phyloP scores from a whole-genome alignment of 768 basidiomycete genomes.

The Tylopilus vinaceipallidus region DNA sequence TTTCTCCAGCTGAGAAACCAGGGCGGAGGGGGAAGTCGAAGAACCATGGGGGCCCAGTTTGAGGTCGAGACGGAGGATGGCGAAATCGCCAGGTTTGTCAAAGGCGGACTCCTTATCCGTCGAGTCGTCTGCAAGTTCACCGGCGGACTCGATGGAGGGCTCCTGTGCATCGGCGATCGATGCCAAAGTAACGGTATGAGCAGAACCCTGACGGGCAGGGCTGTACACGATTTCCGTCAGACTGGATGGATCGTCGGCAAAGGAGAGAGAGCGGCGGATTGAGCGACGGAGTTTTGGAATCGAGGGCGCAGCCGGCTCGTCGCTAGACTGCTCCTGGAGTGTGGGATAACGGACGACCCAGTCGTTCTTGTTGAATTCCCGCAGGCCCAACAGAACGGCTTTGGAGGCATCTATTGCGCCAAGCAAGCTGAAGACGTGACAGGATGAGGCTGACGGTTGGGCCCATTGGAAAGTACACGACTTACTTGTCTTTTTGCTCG shows the following conservation, averaged over 20 bases:
- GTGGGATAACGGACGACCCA: slow-evolving; percentile 92
- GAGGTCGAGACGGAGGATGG: slow-evolving; percentile 88
- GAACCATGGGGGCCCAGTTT: slow-evolving; percentile 79
- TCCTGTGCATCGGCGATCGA: slow-evolving; percentile 49
- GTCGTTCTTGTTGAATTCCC: slow-evolving; percentile 77
- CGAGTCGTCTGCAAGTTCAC: slow-evolving; percentile 22
- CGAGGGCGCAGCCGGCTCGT: slow-evolving; percentile 28
- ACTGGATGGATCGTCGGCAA: slow-evolving; percentile 76
- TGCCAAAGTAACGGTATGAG: slow-evolving; percentile 59
- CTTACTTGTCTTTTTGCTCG: slow-evolving; percentile 73
- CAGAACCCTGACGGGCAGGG: slow-evolving; percentile 45
- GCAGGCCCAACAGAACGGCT: slow-evolving; percentile 64
- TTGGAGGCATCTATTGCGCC: slow-evolving; percentile 74
- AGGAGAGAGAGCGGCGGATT: slow-evolving; percentile 71
- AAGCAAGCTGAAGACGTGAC: slow-evolving; percentile 43
- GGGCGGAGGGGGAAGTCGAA: slow-evolving; percentile 56
- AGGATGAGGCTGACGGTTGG: neutral
- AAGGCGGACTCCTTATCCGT: slow-evolving; percentile 39
- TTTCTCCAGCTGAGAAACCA: slow-evolving; percentile 92
- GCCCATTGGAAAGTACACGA: neutral
- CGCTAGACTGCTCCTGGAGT: slow-evolving; percentile 47
- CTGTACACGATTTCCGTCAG: slow-evolving; percentile 65
- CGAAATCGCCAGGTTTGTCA: slow-evolving; percentile 60
- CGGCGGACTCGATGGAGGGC: slow-evolving; percentile 4
- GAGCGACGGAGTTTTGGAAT: slow-evolving; percentile 35